phyloP scores from a whole-genome alignment of 176 grass and related monocot species.

The Chloris gayana region DNA sequence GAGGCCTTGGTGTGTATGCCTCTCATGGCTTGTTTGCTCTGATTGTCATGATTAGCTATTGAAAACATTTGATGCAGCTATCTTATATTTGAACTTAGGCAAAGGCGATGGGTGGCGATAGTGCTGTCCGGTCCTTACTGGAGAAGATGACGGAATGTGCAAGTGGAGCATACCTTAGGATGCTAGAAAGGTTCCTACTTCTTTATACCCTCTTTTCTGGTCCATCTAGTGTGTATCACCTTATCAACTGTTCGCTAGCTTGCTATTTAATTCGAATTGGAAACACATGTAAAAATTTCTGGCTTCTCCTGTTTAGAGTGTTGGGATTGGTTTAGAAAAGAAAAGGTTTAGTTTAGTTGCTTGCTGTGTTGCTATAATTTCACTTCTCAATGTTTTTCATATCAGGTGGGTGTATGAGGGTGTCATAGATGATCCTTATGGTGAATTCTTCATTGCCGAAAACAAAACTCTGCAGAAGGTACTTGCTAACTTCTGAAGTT shows the following conservation, averaged over 20 bases:
- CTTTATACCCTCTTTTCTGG: conserved; percentile 20
- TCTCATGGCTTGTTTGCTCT: background rate
- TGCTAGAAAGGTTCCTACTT: conserved; percentile 78
- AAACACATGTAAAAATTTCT: background rate
- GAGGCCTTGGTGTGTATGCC: conserved; percentile 4
- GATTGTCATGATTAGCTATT: conserved; percentile 23
- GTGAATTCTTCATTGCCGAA: conserved; percentile 99
- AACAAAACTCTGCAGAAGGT: conserved; percentile 97
- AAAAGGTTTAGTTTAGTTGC: conserved; percentile 14
- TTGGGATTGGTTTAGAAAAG: background rate
- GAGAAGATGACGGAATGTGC: conserved; percentile 93
- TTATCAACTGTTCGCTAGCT: conserved; percentile 18
- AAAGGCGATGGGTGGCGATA: conserved; percentile 94
- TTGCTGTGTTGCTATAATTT: conserved; percentile 17
- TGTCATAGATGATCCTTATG: conserved; percentile 93
- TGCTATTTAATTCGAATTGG: conserved; percentile 9
- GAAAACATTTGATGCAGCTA: conserved; percentile 15
- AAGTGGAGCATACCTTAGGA: conserved; percentile 85
- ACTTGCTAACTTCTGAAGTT: conserved; percentile 20
- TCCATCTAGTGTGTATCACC: background rate
- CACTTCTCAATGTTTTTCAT: conserved; percentile 32
- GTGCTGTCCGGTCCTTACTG: conserved; percentile 79
- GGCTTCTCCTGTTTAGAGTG: background rate
- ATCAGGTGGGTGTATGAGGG: conserved; percentile 98
- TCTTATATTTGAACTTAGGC: conserved; percentile 57